Base-by-base conservation (phyloP, 768 basidiomycete species). In the Boletales sp. region DNA sequence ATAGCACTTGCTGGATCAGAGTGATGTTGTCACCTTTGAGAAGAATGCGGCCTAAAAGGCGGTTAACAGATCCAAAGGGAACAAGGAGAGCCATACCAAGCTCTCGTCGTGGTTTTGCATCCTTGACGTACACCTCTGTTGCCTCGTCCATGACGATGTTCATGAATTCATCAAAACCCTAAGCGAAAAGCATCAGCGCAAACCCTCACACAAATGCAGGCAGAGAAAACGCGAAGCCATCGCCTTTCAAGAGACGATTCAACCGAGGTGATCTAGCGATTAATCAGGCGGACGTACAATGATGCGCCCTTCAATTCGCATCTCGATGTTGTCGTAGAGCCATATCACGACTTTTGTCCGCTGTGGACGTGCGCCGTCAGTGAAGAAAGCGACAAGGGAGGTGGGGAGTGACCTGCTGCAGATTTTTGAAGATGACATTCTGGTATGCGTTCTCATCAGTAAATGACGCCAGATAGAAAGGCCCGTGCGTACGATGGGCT, bases 121-220 rank as follows among this genome's bases (percentile, higher is more conserved):
- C 92, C 67, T 93, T 92, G 43, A 94, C 83, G 63, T 83, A 95
- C 11, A 97, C 86, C 69, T 99, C 95, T 45, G 82, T 80, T 39
- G 94, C 92, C 43, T 97, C 90, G 59, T 99, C 95, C 19, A 99
- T 72, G 32, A 97, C 90, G 29, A 99, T 72, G 65, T 99, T 99
- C 95, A 99, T 99, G 72, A 97, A 99, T 69, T 99, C 95, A 66
- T 99, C 95, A 61, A 99, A 99, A 36, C 95, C 94, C 95, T 97
- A 64, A 11, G 35, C 11, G 36, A 52, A 47, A 40, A 41, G 50
- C 46, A 37, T 70, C 53, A 75, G 67, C 53, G 45, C 44, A 18
- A 45, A 51, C 15, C 8, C 38, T 46, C 36, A 39, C 15, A 19
- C 9, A 39, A 32, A 40, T 30, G 2, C 14, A 47, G 43, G 27